Percentiles rank a stretch among this genome's conserved stretches.
These are phyloP conservation scores for Fusarium tanahbumbuense DNA, from an alignment of 2,329 filamentous ascomycete genomes.

Conservation along the genomic window DNA sequence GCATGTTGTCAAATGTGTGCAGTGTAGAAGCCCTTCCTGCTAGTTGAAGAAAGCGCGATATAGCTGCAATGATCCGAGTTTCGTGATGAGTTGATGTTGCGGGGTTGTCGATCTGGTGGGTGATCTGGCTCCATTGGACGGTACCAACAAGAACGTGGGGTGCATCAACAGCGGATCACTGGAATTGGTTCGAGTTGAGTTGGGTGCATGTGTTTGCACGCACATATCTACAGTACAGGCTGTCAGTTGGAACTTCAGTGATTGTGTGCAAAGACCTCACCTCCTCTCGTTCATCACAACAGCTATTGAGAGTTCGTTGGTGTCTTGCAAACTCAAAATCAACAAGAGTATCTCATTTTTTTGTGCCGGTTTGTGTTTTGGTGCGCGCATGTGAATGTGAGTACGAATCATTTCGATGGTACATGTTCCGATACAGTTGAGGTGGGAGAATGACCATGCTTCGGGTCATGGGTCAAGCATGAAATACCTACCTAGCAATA, in stretches of 20 bases:
- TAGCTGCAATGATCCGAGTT: background rate
- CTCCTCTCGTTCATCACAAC: no score
- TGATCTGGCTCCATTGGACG: constrained; percentile 35
- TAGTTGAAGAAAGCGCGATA: background rate
- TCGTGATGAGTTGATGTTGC: constrained; percentile 30
- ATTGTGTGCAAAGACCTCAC: background rate
- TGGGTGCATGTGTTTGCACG: background rate
- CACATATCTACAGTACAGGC: background rate
- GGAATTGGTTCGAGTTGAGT: constrained; percentile 11
- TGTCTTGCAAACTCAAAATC: no score
- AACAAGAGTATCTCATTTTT: no score
- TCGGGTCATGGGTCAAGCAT: background rate
- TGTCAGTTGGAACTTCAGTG: background rate
- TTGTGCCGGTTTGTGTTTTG: no score
- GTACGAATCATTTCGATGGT: background rate
- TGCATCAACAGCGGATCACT: constrained; percentile 33
- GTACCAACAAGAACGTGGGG: constrained; percentile 38
- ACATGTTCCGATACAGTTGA: background rate
- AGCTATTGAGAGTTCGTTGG: background rate
- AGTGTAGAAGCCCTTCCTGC: background rate
- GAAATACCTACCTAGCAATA: background rate
- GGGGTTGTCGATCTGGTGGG: constrained; percentile 45
- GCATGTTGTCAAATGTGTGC: background rate
- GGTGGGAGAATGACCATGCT: background rate
- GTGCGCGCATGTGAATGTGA: background rate